phyloP scores from a whole-genome alignment of 2,329 filamentous ascomycete genomes.

The Alternaria ventricosa region DNA sequence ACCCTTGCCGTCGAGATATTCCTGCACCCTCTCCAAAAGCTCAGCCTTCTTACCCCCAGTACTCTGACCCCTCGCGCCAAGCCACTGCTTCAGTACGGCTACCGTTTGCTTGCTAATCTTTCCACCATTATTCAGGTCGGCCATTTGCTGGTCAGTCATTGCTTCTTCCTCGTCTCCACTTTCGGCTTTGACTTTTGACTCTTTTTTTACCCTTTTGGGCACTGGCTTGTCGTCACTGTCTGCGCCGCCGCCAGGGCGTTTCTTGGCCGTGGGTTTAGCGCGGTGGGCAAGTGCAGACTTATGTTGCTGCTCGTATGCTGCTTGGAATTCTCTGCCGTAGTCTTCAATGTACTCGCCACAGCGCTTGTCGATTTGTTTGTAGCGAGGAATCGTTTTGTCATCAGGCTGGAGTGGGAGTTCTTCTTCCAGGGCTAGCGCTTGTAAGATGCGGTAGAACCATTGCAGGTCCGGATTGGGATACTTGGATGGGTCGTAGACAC shows the following conservation, averaged over 20 bases:
- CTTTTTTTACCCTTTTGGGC: constrained; percentile 37
- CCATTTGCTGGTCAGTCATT: constrained; percentile 55
- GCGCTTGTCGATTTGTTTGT: constrained; percentile 84
- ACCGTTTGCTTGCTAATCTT: constrained; percentile 52
- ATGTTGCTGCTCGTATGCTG: constrained; percentile 57
- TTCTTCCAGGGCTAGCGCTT: constrained; percentile 89
- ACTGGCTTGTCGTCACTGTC: constrained; percentile 23
- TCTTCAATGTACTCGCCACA: constrained; percentile 79
- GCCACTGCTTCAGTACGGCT: constrained; percentile 41
- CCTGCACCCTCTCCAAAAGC: not conserved
- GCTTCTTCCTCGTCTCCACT: constrained; percentile 29
- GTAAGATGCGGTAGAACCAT: constrained; percentile 96
- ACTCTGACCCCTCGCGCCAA: constrained; percentile 32
- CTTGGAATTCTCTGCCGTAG: constrained; percentile 74
- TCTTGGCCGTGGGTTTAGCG: constrained; percentile 49
- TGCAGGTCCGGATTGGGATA: constrained; percentile 94
- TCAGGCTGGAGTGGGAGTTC: constrained; percentile 76
- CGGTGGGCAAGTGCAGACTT: constrained; percentile 51
- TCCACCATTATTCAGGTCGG: constrained; percentile 51
- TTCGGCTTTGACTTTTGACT: constrained; percentile 32
- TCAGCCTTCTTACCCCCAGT: constrained; percentile 41
- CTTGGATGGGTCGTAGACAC: constrained; percentile 79
- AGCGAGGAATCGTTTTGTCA: constrained; percentile 85
- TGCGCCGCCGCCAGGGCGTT: constrained; percentile 47
- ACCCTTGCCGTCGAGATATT: not conserved